These are phyloP conservation scores for Umbelopsis sp. DNA, from an alignment of 192 early-diverging fungal genomes.

Conservation along the genomic window DNA sequence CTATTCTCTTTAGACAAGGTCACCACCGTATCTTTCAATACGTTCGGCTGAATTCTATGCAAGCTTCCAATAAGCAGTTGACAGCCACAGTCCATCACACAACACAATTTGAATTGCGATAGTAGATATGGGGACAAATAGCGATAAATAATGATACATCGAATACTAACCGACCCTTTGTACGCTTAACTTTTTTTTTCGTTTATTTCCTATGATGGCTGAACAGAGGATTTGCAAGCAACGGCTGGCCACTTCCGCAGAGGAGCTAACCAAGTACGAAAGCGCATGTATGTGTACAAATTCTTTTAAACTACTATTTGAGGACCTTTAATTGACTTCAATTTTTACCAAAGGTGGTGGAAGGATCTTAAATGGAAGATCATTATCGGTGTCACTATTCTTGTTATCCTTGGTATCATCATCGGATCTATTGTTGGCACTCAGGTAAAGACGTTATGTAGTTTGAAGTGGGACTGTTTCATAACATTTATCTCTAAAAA, in stretches of 20 bases:
- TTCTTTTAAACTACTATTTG: not conserved
- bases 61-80: no score
- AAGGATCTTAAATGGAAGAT: slow-evolving; percentile 96
- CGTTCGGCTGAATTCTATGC: no score
- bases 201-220: no score
- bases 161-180: not conserved
- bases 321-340: not conserved
- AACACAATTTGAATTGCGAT: no score
- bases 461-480: slow-evolving; percentile 2
- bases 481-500: slow-evolving; percentile 5
- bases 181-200: no score
- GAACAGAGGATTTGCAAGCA: slow-evolving; percentile 39
- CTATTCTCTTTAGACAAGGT: no score
- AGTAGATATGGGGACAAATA: no score
- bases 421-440: slow-evolving; percentile 58
- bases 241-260: slow-evolving; percentile 38
- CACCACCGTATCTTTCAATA: no score
- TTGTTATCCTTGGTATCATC: slow-evolving; percentile 80
- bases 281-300: slow-evolving; percentile 27
- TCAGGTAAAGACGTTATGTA: slow-evolving; percentile 24
- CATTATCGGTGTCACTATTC: slow-evolving; percentile 78
- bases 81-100: no score
- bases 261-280: slow-evolving; percentile 42
- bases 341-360: slow-evolving; percentile 93
- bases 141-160: not conserved